Conservation (phyloP, 2,329 filamentous ascomycete genomes). For the Fusarium fracticaudum region DNA sequence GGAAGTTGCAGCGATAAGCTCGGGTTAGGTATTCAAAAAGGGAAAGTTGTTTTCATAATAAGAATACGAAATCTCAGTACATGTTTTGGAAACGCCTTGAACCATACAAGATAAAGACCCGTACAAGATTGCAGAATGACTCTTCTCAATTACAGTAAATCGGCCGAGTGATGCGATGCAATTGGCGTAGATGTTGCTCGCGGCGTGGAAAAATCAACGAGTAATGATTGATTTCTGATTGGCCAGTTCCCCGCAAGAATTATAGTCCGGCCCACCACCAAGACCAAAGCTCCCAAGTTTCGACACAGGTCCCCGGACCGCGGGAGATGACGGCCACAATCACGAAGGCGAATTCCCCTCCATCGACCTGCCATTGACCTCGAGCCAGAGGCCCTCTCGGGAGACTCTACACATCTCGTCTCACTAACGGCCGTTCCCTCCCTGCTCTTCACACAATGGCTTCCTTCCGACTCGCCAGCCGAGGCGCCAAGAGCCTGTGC, state of each 20-base stretch:
- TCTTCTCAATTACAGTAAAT: neutral
- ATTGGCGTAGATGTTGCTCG: slow-evolving; percentile 10
- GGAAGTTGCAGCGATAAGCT: neutral
- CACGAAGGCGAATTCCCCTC: slow-evolving; percentile 46
- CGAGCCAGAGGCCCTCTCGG: slow-evolving; percentile 49
- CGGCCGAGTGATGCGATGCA: slow-evolving; percentile 11
- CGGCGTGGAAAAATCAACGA: slow-evolving; percentile 36
- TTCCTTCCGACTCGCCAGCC: slow-evolving; percentile 77
- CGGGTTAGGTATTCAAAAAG: neutral
- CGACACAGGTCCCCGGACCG: slow-evolving; percentile 38
- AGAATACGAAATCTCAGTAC: neutral
- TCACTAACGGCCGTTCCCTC: slow-evolving; percentile 43
- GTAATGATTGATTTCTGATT: slow-evolving; percentile 46
- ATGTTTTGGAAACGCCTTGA: neutral
- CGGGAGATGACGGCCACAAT: slow-evolving; percentile 47
- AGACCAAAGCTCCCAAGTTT: slow-evolving; percentile 47
- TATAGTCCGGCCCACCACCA: slow-evolving; percentile 46
- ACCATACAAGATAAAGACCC: neutral
- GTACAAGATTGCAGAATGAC: neutral
- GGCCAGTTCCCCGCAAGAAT: slow-evolving; percentile 45
- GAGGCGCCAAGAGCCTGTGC: slow-evolving; percentile 74
- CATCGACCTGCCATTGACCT: slow-evolving; percentile 48
- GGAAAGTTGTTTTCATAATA: neutral
- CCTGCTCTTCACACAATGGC: slow-evolving; percentile 66
- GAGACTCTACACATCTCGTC: slow-evolving; percentile 43